Evolutionary conservation across 106 monocot genomes (phyloP), one percentile per base, ranked within the genome.

Genomic region (Dactylorhiza incarnata): DNA sequence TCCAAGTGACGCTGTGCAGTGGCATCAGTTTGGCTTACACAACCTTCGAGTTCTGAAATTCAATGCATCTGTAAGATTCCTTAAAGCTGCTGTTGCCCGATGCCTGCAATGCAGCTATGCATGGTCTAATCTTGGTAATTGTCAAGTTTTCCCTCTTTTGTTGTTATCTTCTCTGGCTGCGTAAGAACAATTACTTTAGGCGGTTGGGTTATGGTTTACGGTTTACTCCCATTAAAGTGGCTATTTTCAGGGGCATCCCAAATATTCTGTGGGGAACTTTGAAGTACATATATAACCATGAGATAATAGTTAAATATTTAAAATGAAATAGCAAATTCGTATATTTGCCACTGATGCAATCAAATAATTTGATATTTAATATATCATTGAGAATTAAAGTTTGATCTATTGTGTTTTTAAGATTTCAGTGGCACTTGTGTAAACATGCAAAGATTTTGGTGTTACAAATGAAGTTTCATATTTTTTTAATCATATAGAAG

Each of bases 11-110:
- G 66, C 82, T 23, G 83, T 88, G n/a, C 91, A 84, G n/a, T 99
- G 99, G 91, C 91, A 99, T 88, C 94, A 99, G 81, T 88, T 94
- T 85, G 99, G 99, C 65, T 76, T 99, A 48, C 92, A 94, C 80
- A 84, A 86, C 46, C 91, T 99, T 26, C 90, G 89, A 45, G 86
- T 84, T 48, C 82, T 88, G 51, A 87, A 92, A 62, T 92, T 94
- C 68, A 85, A 85, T 61, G 22, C 84, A 61, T 85, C 99, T 47
- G 82, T 90, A 24, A 85, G 86, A 48, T 99, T 88, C 73, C 81
- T 99, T 23, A 94, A 94, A 82, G 84, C 83, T 79, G 84, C 94
- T 70, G 69, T 99, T 49, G 89, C 91, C 44, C 91, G 89, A 15
- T 80, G 71, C 44, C 77, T 66, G 61, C 86, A 89, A 52, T 92